Percentiles rank a stretch among this genome's conserved stretches.
These are phyloP conservation scores for Oropetium thomaeum DNA, from an alignment of 176 grass and related monocot species.

Conservation along the genomic window DNA sequence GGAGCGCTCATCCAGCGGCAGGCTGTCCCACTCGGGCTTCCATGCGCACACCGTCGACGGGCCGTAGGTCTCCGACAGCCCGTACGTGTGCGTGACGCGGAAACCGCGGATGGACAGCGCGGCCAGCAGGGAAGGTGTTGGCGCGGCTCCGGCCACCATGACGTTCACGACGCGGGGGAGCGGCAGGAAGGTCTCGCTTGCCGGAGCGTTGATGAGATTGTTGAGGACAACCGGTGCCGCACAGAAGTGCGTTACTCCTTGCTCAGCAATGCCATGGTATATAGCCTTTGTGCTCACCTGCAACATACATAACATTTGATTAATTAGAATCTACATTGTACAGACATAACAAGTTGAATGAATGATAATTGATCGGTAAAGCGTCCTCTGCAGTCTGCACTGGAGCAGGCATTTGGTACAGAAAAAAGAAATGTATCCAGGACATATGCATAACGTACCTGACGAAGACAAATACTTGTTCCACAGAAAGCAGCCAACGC, in stretches of 20 bases:
- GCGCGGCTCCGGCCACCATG: conserved; percentile 74
- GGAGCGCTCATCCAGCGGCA: conserved; percentile 65
- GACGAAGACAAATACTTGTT: conserved; percentile 92
- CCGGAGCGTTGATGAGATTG: conserved; percentile 73
- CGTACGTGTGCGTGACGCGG: conserved; percentile 81
- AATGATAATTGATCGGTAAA: background rate
- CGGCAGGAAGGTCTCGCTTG: conserved; percentile 68
- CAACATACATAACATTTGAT: background rate
- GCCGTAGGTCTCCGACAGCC: conserved; percentile 82
- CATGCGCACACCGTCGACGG: conserved; percentile 68
- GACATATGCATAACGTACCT: conserved; percentile 40
- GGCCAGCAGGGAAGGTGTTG: conserved; percentile 64
- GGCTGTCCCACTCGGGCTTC: conserved; percentile 80
- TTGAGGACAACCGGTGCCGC: conserved; percentile 83
- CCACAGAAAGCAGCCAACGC: conserved; percentile 77
- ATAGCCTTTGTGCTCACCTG: conserved; percentile 81
- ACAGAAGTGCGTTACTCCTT: conserved; percentile 87
- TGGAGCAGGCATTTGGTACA: background rate
- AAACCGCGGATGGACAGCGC: conserved; percentile 73
- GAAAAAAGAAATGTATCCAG: background rate
- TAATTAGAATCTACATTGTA: background rate
- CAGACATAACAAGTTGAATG: background rate
- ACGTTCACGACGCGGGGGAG: conserved; percentile 64
- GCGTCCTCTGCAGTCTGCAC: background rate
- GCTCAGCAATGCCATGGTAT: conserved; percentile 65